Percentiles rank a stretch among this genome's conserved stretches.
Evolutionary conservation across 805 yeast genomes (phyloP).

Genomic region (Ogataea pilisensis): DNA sequence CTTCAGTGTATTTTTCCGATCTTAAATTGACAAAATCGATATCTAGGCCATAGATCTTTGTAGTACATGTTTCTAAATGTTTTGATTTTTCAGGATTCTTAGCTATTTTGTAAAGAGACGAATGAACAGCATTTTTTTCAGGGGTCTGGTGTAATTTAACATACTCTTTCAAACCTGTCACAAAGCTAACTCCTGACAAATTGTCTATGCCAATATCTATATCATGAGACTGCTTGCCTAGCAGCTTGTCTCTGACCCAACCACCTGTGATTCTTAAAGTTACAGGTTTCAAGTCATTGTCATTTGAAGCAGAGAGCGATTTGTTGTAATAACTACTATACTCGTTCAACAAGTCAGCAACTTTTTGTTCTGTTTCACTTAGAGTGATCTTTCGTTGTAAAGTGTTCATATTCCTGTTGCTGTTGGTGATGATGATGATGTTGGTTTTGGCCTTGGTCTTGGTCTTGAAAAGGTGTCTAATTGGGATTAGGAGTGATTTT

Average conservation of each 20-base stretch:
- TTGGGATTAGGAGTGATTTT: too few relatives aligned
- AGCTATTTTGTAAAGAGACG: slow-evolving; percentile 72
- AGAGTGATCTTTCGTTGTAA: slow-evolving; percentile 12
- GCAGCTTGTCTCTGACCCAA: slow-evolving; percentile 93
- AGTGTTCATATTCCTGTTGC: not conserved
- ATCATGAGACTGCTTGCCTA: slow-evolving; percentile 79
- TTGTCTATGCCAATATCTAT: slow-evolving; percentile 87
- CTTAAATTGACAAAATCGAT: slow-evolving; percentile 92
- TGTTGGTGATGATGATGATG: too few relatives aligned
- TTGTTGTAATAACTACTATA: slow-evolving; percentile 25
- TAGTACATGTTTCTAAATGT: slow-evolving; percentile 95
- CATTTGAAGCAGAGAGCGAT: not conserved
- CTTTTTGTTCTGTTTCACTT: slow-evolving; percentile 21
- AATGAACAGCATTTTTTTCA: not conserved
- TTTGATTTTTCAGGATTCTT: slow-evolving; percentile 94
- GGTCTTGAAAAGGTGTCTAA: too few relatives aligned
- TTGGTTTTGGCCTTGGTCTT: too few relatives aligned
- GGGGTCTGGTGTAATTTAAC: slow-evolving; percentile 27
- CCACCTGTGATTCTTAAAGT: slow-evolving; percentile 86
- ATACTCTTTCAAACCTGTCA: slow-evolving; percentile 56
- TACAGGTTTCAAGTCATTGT: slow-evolving; percentile 15
- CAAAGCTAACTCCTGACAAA: slow-evolving; percentile 84
- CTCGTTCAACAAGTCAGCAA: slow-evolving; percentile 22
- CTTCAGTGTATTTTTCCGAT: slow-evolving; percentile 77
- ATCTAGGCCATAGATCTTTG: slow-evolving; percentile 76